A percentile compares a stretch with the other conserved stretches of the same genome.
Conservation (phyloP, 495 filamentous ascomycete genomes). For the Amniculicola lignicola region DNA sequence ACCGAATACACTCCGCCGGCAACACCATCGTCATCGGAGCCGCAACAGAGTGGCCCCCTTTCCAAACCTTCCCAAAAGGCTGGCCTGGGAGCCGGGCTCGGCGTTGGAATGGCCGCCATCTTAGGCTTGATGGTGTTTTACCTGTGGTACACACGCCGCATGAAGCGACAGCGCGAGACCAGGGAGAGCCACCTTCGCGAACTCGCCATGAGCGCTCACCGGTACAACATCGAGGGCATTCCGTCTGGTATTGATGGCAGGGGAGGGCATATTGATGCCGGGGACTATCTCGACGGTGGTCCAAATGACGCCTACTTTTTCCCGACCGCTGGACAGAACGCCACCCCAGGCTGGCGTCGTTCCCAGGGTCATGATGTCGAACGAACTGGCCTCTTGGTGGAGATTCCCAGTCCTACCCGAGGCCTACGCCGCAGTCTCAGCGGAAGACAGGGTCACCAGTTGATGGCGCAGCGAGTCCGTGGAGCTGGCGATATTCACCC, state of each 20-base stretch:
- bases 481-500: constrained; percentile 56
- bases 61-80: constrained; percentile 51
- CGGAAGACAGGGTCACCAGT: constrained; percentile 45
- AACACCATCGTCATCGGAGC: constrained; percentile 11
- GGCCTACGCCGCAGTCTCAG: constrained; percentile 48
- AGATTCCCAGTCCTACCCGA: constrained; percentile 55
- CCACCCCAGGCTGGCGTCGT: constrained; percentile 30
- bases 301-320: constrained; percentile 12
- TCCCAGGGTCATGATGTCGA: constrained; percentile 46
- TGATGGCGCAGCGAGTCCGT: constrained; percentile 48
- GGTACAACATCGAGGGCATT: constrained; percentile 19
- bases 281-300: constrained; percentile 21
- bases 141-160: constrained; percentile 57
- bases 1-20: constrained; percentile 62
- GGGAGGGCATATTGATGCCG: constrained; percentile 17
- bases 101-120: constrained; percentile 59
- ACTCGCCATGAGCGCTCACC: constrained; percentile 50
- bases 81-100: constrained; percentile 72
- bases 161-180: constrained; percentile 46
- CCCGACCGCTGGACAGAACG: not conserved
- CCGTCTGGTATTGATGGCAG: constrained; percentile 18
- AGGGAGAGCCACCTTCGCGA: constrained; percentile 55
- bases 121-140: constrained; percentile 51
- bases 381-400: constrained; percentile 54
- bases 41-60: constrained; percentile 23